Evolutionary conservation across 192 early-diverging fungal genomes (phyloP).

Genomic region (Mortierella claussenii): DNA sequence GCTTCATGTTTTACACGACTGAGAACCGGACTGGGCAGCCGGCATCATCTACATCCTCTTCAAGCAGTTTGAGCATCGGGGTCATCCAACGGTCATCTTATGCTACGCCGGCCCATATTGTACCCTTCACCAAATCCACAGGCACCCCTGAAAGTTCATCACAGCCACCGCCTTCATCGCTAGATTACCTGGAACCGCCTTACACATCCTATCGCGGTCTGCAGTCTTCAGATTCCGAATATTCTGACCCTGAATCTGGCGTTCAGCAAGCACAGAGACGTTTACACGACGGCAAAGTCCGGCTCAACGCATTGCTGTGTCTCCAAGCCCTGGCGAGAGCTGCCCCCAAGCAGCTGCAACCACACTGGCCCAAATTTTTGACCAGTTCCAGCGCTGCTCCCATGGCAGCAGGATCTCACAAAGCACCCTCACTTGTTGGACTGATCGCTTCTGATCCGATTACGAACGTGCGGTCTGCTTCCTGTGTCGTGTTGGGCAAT

Average conservation of each 20-base stretch:
- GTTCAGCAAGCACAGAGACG: constrained; percentile 26
- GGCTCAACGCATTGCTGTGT: constrained; percentile 64
- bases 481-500: constrained; percentile 54
- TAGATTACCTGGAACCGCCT: neutral
- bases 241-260: constrained; percentile 60
- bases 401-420: constrained; percentile 9
- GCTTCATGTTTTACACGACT: constrained; percentile 61
- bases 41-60: neutral
- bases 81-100: constrained; percentile 34
- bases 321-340: constrained; percentile 59
- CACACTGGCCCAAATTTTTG: constrained; percentile 65
- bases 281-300: constrained; percentile 60
- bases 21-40: constrained; percentile 10
- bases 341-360: constrained; percentile 59
- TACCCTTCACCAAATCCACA: constrained; percentile 3
- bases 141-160: too few species aligned
- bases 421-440: constrained; percentile 57
- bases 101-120: neutral
- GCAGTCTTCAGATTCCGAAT: constrained; percentile 64
- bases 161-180: neutral
- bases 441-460: constrained; percentile 61
- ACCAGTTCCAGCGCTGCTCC: constrained; percentile 48
- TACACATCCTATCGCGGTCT: neutral
- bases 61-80: constrained; percentile 12
- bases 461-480: constrained; percentile 55